phyloP scores from a whole-genome alignment of 2,329 filamentous ascomycete species.

The Acephala macrosclerotiorum region DNA sequence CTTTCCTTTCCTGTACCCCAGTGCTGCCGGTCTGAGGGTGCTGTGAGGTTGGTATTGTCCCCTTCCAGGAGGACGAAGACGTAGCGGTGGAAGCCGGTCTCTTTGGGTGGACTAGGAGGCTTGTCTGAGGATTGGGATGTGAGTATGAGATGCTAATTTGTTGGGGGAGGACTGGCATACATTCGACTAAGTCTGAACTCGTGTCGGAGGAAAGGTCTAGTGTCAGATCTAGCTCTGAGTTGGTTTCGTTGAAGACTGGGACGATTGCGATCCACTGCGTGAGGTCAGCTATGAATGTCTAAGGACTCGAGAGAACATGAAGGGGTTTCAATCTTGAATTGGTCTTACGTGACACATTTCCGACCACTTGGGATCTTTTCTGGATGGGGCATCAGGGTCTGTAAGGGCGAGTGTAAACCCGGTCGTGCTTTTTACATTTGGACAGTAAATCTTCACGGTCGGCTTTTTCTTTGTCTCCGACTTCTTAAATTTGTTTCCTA shows the following conservation, averaged over 20 bases:
- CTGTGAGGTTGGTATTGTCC: conserved; percentile 49
- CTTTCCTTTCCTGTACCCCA: conserved; percentile 60
- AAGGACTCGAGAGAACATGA: background rate
- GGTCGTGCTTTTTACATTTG: conserved; percentile 26
- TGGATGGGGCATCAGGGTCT: conserved; percentile 64
- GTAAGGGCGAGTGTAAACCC: conserved; percentile 58
- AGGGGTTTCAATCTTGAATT: too few relatives aligned
- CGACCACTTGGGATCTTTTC: conserved; percentile 59
- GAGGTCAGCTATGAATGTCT: background rate
- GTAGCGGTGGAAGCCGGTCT: conserved; percentile 64
- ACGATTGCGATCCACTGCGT: conserved; percentile 23
- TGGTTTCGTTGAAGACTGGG: background rate
- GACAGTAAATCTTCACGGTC: conserved; percentile 41
- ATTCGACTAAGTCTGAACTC: conserved; percentile 30
- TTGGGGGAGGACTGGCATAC: conserved; percentile 19
- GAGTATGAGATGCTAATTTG: background rate
- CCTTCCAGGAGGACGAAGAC: conserved; percentile 59
- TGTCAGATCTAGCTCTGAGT: background rate
- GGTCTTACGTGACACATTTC: conserved; percentile 61
- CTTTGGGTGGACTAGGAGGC: conserved; percentile 59
- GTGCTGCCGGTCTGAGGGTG: conserved; percentile 57
- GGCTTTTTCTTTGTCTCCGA: conserved; percentile 41
- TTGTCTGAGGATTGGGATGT: conserved; percentile 49
- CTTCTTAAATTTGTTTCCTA: conserved; percentile 52
- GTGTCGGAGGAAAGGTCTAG: background rate